Evolutionary conservation across 2,329 filamentous ascomycete genomes (phyloP), one percentile per base, ranked within the genome.

Genomic region (Aspergillus latus): DNA sequence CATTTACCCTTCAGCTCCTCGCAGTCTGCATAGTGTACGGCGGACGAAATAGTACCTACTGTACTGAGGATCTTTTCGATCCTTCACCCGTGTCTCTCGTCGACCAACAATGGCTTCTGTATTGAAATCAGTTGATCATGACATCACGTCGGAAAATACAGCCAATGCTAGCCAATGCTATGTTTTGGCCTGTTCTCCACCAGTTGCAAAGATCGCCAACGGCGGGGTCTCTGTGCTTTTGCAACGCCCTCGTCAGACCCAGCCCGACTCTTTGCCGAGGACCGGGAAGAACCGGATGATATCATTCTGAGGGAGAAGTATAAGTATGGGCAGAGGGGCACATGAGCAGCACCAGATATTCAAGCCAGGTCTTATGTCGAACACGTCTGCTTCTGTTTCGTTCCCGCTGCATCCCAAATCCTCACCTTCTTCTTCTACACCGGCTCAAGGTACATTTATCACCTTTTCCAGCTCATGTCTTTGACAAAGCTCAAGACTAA

Each of bases 221-320:
- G 26, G 43, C 43, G 43, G 43, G 43, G 43, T 7, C 29, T 15
- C 21, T 21, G 21, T 11, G 9, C 6, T 1, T n/a, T 6, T 26
- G 13, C 30, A 15, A 11, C 15, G 4, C 7, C 13, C 5, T 4
- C 16, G 26, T 44, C 16, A 26, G 15, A 15, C 5, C 26, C 30
- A 21, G 21, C 21, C 30, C 30, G 26, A 32, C 11, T 28, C 15
- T 28, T 15, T 46, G 43, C 43, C 43, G 43, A 46, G 43, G 43
- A 46, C 43, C 43, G 43, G 43, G 43, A 46, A 46, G 43, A 46
- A 46, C 26, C 43, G 43, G 43, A 32, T 32, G 43, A 46, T n/a
- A 46, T 32, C 28, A 44, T 30, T 15, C 28, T 13, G 26, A 46
- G 15, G 9, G 15, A 11, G 5, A 34, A 34, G 5, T 37, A 37